phyloP scores from a whole-genome alignment of 176 grass and related monocot genomes.

The bread wheat (Triticum aestivum) region DNA sequence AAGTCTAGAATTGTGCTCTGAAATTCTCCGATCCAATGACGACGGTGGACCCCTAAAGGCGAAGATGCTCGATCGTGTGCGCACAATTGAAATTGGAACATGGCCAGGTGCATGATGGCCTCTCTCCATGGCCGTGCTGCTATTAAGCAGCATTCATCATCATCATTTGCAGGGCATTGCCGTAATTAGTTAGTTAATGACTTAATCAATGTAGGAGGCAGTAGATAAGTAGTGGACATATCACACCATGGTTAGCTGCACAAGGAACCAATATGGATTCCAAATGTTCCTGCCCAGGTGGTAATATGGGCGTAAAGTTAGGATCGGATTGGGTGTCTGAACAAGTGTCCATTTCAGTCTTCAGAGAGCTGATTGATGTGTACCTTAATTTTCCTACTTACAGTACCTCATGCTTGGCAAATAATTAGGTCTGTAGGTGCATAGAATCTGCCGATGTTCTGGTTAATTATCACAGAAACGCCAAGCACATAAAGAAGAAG shows the following conservation, averaged over 20 bases:
- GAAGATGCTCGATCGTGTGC: constrained; percentile 21
- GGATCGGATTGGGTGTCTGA: neutral
- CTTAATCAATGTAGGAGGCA: neutral
- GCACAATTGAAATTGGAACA: neutral
- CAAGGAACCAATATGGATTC: constrained; percentile 12
- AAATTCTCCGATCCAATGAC: neutral
- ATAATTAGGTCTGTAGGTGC: neutral
- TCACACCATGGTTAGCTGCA: neutral
- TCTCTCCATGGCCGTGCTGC: constrained; percentile 15
- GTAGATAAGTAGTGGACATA: neutral
- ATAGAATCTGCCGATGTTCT: neutral
- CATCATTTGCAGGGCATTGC: neutral
- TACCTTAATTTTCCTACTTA: neutral
- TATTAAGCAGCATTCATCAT: constrained; percentile 16
- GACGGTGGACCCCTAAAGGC: neutral
- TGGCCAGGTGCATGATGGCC: neutral
- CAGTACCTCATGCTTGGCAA: neutral
- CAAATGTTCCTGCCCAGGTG: constrained; percentile 16
- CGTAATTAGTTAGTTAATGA: neutral
- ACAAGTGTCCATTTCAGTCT: neutral
- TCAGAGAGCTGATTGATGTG: neutral
- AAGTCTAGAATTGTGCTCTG: neutral
- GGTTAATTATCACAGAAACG: neutral
- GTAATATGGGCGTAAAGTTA: neutral
- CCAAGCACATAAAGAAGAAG: constrained; percentile 1